Conservation (phyloP, 108 stramenopile species). For the Parmales sp. region DNA sequence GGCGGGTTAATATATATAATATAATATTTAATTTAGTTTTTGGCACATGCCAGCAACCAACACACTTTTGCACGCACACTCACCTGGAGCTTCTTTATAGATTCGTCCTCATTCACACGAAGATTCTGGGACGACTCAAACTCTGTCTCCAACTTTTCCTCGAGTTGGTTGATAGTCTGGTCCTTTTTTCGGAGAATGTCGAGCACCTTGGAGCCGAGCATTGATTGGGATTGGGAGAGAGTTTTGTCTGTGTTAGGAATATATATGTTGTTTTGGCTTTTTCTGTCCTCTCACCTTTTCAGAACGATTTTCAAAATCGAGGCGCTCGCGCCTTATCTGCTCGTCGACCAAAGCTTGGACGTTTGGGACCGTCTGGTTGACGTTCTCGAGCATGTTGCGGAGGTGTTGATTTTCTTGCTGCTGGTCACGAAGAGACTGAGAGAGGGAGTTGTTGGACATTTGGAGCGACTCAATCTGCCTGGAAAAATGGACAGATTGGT, state of each 20-base stretch:
- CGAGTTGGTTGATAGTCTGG: not conserved
- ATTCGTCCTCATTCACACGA: not conserved
- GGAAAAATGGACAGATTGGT: too few species aligned
- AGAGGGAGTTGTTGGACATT: not conserved
- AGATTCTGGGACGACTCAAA: not conserved
- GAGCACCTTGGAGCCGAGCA: not conserved
- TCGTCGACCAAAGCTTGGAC: not conserved
- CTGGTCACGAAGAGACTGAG: not conserved
- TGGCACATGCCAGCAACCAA: too few species aligned
- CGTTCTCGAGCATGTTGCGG: not conserved
- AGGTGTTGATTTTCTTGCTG: not conserved
- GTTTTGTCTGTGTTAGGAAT: not conserved
- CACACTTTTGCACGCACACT: too few species aligned
- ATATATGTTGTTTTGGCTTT: not conserved
- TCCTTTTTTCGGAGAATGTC: not conserved
- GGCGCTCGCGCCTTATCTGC: not conserved
- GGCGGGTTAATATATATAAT: too few species aligned
- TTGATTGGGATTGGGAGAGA: not conserved
- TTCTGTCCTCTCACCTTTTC: not conserved
- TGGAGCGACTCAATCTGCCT: slow-evolving; percentile 9
- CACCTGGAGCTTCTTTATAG: not conserved
- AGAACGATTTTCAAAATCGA: not conserved
- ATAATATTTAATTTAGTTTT: too few species aligned
- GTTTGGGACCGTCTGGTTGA: not conserved
- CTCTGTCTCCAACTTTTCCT: not conserved